These are phyloP conservation scores for Puccinia hordei DNA, from an alignment of 1,284 basidiomycete species.

Conservation along the genomic window DNA sequence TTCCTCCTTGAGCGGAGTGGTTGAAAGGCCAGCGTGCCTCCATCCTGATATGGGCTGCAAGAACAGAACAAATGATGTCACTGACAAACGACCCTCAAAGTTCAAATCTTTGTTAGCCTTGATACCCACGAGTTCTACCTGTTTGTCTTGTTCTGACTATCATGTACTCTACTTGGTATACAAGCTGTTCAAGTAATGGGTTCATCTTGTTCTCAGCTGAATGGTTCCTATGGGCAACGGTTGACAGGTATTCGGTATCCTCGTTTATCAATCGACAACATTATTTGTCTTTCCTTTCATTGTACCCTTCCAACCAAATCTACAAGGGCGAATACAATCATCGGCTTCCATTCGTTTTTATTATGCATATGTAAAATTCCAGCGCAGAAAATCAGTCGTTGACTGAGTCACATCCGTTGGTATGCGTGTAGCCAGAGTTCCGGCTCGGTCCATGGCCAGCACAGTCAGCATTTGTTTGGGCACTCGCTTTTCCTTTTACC, in stretches of 20 bases:
- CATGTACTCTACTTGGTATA: too few relatives aligned
- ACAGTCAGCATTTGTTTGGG: background rate
- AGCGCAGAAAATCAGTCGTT: background rate
- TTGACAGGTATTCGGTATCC: slow-evolving; percentile 7
- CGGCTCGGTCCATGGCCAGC: background rate
- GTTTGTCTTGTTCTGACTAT: too few relatives aligned
- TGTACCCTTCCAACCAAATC: background rate
- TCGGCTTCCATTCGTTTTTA: background rate
- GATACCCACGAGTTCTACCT: too few relatives aligned
- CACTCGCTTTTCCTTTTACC: background rate
- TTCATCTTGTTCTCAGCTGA: slow-evolving; percentile 9
- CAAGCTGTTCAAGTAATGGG: too few relatives aligned
- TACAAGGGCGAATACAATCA: slow-evolving; percentile 3
- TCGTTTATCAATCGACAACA: background rate
- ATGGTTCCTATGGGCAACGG: background rate
- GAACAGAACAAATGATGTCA: too few relatives aligned
- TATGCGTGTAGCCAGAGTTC: background rate
- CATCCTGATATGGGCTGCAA: too few relatives aligned
- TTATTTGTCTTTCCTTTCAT: background rate
- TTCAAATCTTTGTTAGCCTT: too few relatives aligned
- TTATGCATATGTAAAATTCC: background rate
- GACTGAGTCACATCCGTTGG: background rate
- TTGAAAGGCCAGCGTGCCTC: too few relatives aligned
- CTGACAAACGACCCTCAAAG: too few relatives aligned
- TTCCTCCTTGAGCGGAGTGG: too few relatives aligned